Conservation (phyloP, 2,329 filamentous ascomycete species). For the Trichoderma sp. region DNA sequence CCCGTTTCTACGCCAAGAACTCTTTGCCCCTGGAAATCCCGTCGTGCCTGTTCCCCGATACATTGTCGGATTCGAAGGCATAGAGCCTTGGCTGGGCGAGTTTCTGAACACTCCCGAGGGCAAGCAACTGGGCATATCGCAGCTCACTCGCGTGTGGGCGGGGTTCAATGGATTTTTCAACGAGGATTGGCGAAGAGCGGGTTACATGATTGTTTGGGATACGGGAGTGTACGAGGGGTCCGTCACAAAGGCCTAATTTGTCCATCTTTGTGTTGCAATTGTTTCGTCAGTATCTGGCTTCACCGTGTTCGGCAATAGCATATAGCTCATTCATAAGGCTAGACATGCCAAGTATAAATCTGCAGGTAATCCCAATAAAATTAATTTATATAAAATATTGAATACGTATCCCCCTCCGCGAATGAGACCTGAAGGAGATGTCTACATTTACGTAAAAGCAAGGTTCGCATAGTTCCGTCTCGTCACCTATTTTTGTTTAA, state of each 20-base stretch:
- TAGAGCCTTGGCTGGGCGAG: constrained; percentile 49
- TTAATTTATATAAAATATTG: background rate
- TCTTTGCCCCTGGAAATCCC: constrained; percentile 43
- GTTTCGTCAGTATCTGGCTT: background rate
- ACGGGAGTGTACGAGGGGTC: constrained; percentile 41
- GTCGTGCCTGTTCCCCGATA: constrained; percentile 50
- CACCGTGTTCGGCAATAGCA: background rate
- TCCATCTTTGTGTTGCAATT: background rate
- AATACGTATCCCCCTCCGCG: too few relatives aligned
- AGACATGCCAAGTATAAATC: background rate
- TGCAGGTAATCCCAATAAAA: background rate
- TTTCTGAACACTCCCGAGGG: constrained; percentile 48
- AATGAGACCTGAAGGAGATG: too few relatives aligned
- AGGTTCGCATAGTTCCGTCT: background rate
- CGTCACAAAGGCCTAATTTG: constrained; percentile 10
- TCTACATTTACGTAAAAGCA: background rate
- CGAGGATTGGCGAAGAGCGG: constrained; percentile 60
- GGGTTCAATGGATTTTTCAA: constrained; percentile 64
- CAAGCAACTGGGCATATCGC: constrained; percentile 42
- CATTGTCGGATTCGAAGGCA: constrained; percentile 62
- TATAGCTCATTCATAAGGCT: background rate
- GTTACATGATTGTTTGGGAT: constrained; percentile 63
- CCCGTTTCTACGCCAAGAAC: constrained; percentile 56
- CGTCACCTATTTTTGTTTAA: background rate
- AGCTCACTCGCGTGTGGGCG: constrained; percentile 54